phyloP scores from a whole-genome alignment of 2,329 filamentous ascomycete species.

The Leptographium lundbergii region DNA sequence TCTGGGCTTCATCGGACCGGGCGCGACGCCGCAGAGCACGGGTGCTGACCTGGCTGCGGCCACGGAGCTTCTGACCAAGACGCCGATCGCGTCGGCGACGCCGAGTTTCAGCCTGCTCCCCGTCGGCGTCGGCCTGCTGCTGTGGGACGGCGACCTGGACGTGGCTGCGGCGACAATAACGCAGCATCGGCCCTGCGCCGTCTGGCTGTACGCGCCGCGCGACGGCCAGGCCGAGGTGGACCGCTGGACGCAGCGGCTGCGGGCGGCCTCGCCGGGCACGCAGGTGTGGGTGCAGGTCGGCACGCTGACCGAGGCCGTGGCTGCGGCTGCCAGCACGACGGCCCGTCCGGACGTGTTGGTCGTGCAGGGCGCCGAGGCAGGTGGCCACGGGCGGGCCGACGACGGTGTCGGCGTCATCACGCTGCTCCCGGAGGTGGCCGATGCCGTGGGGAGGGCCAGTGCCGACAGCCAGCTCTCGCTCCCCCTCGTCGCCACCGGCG shows the following conservation, averaged over 20 bases:
- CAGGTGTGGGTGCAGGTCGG: constrained; percentile 43
- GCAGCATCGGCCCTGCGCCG: constrained; percentile 40
- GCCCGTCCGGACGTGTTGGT: constrained; percentile 49
- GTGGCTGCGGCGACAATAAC: constrained; percentile 35
- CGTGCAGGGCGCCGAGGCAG: constrained; percentile 50
- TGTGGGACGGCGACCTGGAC: constrained; percentile 31
- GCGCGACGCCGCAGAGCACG: constrained; percentile 8
- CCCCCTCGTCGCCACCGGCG: constrained; percentile 43
- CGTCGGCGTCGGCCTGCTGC: constrained; percentile 51
- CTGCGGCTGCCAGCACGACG: constrained; percentile 32
- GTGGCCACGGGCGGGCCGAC: constrained; percentile 44
- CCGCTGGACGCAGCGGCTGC: constrained; percentile 20
- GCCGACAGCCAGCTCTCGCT: constrained; percentile 13
- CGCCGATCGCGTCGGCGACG: constrained; percentile 20
- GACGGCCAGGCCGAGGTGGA: constrained; percentile 22
- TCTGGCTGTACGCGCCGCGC: constrained; percentile 55
- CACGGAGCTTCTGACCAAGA: not conserved
- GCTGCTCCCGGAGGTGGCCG: constrained; percentile 43
- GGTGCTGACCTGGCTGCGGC: constrained; percentile 1
- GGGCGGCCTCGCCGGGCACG: constrained; percentile 22
- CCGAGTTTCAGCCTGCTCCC: constrained; percentile 22
- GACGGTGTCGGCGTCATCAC: constrained; percentile 40
- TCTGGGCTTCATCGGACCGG: constrained; percentile 19
- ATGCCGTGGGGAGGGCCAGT: constrained; percentile 23
- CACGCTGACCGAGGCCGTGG: constrained; percentile 40